Base-by-base conservation (phyloP, 1,284 basidiomycete species). In the Cutaneotrichosporon curvatum region DNA sequence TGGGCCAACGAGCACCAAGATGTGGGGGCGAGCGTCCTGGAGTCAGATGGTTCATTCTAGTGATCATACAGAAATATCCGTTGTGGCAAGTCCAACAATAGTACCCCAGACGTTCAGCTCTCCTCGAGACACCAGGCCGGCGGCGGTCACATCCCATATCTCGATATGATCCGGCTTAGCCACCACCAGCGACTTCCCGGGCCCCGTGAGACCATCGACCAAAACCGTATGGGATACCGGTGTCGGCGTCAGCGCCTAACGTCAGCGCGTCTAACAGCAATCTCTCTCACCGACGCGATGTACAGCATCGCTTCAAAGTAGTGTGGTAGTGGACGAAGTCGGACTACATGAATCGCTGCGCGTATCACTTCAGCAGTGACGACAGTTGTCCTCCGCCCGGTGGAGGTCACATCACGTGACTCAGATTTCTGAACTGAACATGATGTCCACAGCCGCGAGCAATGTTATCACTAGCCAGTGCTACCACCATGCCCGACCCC, bases 231-330 rank as follows among this genome's bases (percentile, higher is more conserved):
- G 61, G 10, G 70, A 54, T 50, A 71, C 58, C 11, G 69, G 61
- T 3, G 71, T 70, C 23, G 72, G 70, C 37, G 63, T 61, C 32
- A 72, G 62, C 23, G 72, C 69, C 72, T 73, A 36, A 1, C 20
- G 43, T 25, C 12, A 10, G 35, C 19, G 22, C 21, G 42, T n/a
- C n/a, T 28, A 15, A 9, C 2, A 28, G 25, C 25, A 28, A 12
- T 12, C 10, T 2, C 16, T 58, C 65, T 53, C 40, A 67, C 65
- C 42, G 65, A 65, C 3, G 63, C 65, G 20, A 67, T 65, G 40
- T 67, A 67, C 39, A 65, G 52, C 65, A 67, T 67, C 32, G 6
- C 16, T 6, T 9, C 25, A 28, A n/a, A n/a, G n/a, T n/a, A n/a
- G n/a, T n/a, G n/a, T n/a, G n/a, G n/a, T n/a, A n/a, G n/a, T n/a